Percentiles rank a stretch among this genome's conserved stretches.
These are phyloP conservation scores for Quercus berberidifolia DNA, from an alignment of 306 rosid species.

Conservation along the genomic window DNA sequence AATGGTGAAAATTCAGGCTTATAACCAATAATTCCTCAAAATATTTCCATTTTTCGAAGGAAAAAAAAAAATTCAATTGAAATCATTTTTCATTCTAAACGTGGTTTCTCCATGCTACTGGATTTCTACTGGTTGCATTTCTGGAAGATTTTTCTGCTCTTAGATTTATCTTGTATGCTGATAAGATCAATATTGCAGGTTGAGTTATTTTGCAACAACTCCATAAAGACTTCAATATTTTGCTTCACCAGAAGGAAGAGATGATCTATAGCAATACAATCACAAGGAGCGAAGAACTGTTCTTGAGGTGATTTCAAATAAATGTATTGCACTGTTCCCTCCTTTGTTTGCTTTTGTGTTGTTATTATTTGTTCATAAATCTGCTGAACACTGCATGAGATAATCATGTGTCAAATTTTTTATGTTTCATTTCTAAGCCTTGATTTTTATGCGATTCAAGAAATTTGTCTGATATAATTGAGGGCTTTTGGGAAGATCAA, in stretches of 20 bases:
- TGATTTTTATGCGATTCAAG: neutral
- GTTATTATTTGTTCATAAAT: neutral
- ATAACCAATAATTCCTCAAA: neutral
- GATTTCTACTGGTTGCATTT: neutral
- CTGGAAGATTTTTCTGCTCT: constrained; percentile 1
- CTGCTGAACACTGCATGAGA: neutral
- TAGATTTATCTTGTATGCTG: constrained; percentile 13
- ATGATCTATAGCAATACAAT: constrained; percentile 91
- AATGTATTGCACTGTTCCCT: neutral
- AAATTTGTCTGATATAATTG: neutral
- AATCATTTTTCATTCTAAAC: neutral
- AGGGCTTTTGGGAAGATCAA: neutral
- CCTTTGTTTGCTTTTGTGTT: neutral
- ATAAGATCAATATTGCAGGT: constrained; percentile 47
- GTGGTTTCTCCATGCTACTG: constrained; percentile 1
- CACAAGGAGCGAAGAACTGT: constrained; percentile 89
- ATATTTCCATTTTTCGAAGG: neutral
- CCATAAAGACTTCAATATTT: constrained; percentile 81
- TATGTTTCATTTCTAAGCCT: neutral
- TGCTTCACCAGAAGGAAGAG: constrained; percentile 97
- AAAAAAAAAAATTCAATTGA: neutral
- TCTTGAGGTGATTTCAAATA: constrained; percentile 61
- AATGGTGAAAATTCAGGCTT: neutral
- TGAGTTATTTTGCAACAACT: constrained; percentile 73
- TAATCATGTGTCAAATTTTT: neutral